Conservation (phyloP, 1,139 yeast genomes). For the Suhomyces wounanorum region DNA sequence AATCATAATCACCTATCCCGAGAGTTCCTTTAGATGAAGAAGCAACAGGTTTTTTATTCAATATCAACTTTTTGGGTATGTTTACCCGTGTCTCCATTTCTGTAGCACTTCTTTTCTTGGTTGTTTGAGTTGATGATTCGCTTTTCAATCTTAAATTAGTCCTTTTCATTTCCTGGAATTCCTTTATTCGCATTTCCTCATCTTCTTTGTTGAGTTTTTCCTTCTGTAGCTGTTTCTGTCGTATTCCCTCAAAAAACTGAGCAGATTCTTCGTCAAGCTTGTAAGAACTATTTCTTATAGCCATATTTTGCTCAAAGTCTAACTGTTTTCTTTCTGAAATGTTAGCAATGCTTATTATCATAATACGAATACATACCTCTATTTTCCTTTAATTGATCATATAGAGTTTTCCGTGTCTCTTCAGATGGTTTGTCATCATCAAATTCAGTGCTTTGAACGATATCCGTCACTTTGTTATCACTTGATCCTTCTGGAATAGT, state of each 20-base stretch:
- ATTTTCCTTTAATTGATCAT: conserved; percentile 19
- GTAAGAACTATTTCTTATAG: conserved; percentile 19
- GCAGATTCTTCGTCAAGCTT: conserved; percentile 20
- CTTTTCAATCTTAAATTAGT: not conserved
- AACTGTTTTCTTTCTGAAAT: conserved; percentile 18
- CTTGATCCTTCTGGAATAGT: not conserved
- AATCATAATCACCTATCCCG: conserved; percentile 6
- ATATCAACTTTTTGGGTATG: conserved; percentile 1
- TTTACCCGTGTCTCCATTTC: not conserved
- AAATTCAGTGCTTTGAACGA: conserved; percentile 4
- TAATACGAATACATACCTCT: conserved; percentile 17
- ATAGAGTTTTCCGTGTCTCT: conserved; percentile 16
- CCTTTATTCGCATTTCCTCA: conserved; percentile 4
- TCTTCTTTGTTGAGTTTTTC: conserved; percentile 10
- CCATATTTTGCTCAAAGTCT: conserved; percentile 20
- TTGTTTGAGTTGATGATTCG: not conserved
- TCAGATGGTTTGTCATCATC: conserved; percentile 4
- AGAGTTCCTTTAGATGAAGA: not conserved
- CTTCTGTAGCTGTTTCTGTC: conserved; percentile 16
- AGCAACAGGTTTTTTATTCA: conserved; percentile 1
- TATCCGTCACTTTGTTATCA: not conserved
- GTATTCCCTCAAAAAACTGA: conserved; percentile 27
- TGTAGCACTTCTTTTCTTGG: not conserved
- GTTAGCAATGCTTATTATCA: conserved; percentile 11
- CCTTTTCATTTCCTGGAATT: conserved; percentile 2